Conservation (phyloP, 2,329 filamentous ascomycete species). For the Sordariomycetes sp. region DNA sequence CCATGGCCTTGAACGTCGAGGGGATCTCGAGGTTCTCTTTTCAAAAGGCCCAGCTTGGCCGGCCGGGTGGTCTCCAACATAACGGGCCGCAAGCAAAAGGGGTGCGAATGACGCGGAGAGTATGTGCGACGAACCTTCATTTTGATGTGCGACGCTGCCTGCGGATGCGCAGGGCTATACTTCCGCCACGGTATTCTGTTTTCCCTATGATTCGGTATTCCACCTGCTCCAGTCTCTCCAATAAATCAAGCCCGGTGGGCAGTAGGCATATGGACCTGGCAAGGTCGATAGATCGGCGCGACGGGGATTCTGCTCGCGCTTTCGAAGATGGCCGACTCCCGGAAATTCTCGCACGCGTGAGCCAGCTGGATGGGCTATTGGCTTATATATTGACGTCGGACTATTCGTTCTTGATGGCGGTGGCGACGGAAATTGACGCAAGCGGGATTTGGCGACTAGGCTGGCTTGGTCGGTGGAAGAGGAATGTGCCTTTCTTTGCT, state of each 20-base stretch:
- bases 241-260: neutral
- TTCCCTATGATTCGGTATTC: neutral
- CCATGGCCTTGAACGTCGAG: neutral
- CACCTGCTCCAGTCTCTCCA: neutral
- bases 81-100: neutral
- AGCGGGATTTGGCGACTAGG: neutral
- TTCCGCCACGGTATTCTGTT: neutral
- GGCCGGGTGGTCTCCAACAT: neutral
- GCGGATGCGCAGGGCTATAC: neutral
- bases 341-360: neutral
- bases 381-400: neutral
- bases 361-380: neutral
- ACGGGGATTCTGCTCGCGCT: neutral
- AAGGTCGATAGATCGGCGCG: neutral
- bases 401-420: neutral
- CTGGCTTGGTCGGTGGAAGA: neutral
- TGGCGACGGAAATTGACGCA: neutral
- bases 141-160: neutral
- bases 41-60: neutral
- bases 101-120: neutral
- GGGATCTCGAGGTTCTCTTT: neutral
- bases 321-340: neutral
- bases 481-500: neutral
- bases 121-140: slow-evolving; percentile 2
- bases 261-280: neutral